A percentile compares a stretch with the other conserved stretches of the same genome.
phyloP scores from a whole-genome alignment of 768 basidiomycete species.

The Chlorophyllum brunneum region DNA sequence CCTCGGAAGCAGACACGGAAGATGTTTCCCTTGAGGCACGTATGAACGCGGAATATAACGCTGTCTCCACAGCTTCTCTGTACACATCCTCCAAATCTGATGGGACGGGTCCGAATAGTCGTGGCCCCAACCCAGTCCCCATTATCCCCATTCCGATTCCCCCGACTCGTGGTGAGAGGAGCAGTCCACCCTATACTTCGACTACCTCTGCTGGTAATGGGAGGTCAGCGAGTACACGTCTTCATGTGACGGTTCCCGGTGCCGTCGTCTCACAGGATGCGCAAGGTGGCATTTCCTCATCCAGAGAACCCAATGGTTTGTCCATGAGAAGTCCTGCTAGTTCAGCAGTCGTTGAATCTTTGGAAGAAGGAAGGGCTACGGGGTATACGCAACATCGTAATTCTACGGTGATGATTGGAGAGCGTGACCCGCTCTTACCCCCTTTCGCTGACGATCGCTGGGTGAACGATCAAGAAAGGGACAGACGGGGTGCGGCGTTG shows the following conservation, averaged over 20 bases:
- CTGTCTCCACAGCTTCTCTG: constrained; percentile 33
- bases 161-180: constrained; percentile 2
- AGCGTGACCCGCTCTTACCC: background rate
- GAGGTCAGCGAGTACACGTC: background rate
- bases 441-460: constrained; percentile 3
- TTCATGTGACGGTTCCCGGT: constrained; percentile 1
- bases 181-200: background rate
- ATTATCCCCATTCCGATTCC: background rate
- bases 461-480: constrained; percentile 5
- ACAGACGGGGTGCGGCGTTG: background rate
- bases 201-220: background rate
- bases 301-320: background rate
- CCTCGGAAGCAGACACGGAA: constrained; percentile 24
- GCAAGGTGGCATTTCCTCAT: background rate
- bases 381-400: constrained; percentile 1
- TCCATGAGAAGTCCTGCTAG: constrained; percentile 1
- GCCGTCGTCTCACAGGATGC: background rate
- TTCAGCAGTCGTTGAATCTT: constrained; percentile 7
- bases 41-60: constrained; percentile 40
- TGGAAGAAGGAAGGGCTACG: constrained; percentile 8
- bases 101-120: background rate
- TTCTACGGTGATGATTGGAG: constrained; percentile 1
- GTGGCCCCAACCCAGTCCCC: background rate
- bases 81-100: constrained; percentile 16
- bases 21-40: constrained; percentile 28